phyloP scores from a whole-genome alignment of 1,284 basidiomycete species.

The Sporisorium reilianum region DNA sequence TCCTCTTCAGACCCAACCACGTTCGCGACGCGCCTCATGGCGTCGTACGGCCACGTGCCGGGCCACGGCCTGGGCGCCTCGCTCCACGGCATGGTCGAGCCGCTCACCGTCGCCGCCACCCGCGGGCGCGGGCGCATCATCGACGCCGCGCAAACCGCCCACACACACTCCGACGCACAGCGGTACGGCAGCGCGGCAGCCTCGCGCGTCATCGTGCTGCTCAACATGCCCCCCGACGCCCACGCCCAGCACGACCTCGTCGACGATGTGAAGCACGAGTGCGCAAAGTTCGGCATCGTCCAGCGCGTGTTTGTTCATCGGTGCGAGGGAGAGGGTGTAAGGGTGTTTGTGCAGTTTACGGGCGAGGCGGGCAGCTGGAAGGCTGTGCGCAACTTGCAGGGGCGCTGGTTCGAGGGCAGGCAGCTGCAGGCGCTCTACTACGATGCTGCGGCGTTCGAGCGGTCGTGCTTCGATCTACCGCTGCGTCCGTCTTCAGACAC shows the following conservation, averaged over 20 bases:
- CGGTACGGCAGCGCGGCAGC: conserved; percentile 19
- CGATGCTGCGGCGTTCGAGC: not conserved
- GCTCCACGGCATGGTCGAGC: conserved; percentile 54
- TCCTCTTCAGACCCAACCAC: conserved; percentile 12
- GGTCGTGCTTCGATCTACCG: not conserved
- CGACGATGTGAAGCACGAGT: conserved; percentile 40
- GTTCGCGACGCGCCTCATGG: conserved; percentile 61
- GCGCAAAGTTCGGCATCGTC: conserved; percentile 57
- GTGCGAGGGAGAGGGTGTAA: conserved; percentile 18
- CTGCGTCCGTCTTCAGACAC: not conserved
- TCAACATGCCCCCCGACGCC: conserved; percentile 39
- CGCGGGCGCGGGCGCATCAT: conserved; percentile 7
- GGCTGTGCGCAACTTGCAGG: conserved; percentile 52
- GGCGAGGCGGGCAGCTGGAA: conserved; percentile 58
- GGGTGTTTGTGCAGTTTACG: conserved; percentile 60
- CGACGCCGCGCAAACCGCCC: not conserved
- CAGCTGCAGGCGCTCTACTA: conserved; percentile 29
- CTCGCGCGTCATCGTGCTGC: conserved; percentile 26
- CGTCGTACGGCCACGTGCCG: conserved; percentile 53
- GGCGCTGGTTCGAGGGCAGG: conserved; percentile 38
- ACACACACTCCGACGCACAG: not conserved
- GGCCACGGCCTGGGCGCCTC: conserved; percentile 63
- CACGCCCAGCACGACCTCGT: conserved; percentile 7
- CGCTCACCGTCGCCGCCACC: conserved; percentile 23
- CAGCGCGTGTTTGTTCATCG: conserved; percentile 37